Conservation (phyloP, 2,329 filamentous ascomycete genomes). For the Elsinoe perseae region DNA sequence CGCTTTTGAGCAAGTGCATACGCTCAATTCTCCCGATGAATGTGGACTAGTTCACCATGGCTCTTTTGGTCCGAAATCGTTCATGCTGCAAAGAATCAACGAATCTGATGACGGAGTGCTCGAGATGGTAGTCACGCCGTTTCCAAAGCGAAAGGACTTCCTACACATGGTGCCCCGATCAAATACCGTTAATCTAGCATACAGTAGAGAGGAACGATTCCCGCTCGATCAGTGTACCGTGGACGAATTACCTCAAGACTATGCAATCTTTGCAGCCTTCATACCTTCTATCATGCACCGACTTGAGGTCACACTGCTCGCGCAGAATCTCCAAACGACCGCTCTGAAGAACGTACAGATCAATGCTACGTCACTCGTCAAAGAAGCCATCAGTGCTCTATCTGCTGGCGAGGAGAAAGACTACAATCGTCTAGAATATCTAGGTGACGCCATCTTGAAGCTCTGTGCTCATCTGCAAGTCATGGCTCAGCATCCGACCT, state of each 20-base stretch:
- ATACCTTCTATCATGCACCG: slow-evolving; percentile 66
- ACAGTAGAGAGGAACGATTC: slow-evolving; percentile 29
- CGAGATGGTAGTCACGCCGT: slow-evolving; percentile 26
- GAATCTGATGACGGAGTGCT: neutral
- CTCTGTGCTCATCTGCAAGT: slow-evolving; percentile 61
- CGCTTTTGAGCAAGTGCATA: neutral
- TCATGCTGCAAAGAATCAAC: slow-evolving; percentile 18
- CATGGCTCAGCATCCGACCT: slow-evolving; percentile 50
- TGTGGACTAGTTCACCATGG: slow-evolving; percentile 20
- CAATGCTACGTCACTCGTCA: slow-evolving; percentile 47
- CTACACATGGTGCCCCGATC: slow-evolving; percentile 38
- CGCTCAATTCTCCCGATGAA: neutral
- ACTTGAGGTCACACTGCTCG: slow-evolving; percentile 59
- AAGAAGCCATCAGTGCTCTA: slow-evolving; percentile 63
- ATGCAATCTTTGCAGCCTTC: slow-evolving; percentile 49
- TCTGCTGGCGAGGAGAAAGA: slow-evolving; percentile 53
- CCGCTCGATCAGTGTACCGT: slow-evolving; percentile 43
- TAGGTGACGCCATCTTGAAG: slow-evolving; percentile 81
- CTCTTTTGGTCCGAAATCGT: slow-evolving; percentile 18
- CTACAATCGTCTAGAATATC: slow-evolving; percentile 79
- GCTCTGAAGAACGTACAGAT: slow-evolving; percentile 50
- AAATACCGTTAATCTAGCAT: slow-evolving; percentile 23
- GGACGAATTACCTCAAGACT: slow-evolving; percentile 39
- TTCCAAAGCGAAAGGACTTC: slow-evolving; percentile 53
- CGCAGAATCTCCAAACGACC: slow-evolving; percentile 50